A percentile compares a stretch with the other conserved stretches of the same genome.
Conservation (phyloP, 129 eudicot species). For the Flaveria brownii region DNA sequence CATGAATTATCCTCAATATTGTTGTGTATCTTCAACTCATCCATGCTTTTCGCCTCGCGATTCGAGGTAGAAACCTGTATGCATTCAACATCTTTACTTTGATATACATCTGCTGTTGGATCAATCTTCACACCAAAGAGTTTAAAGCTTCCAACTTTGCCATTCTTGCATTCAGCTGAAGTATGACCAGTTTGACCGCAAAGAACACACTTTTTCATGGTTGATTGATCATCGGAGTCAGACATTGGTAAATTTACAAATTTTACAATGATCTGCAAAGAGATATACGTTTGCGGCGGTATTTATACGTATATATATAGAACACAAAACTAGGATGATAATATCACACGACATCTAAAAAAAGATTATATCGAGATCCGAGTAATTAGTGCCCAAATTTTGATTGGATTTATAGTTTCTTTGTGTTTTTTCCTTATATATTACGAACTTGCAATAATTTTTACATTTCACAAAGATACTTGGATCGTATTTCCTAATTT, state of each 20-base stretch:
- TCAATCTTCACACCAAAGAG: slow-evolving; percentile 49
- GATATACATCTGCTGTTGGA: slow-evolving; percentile 20
- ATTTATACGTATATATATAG: too few species aligned
- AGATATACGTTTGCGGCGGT: neutral
- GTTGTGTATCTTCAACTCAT: slow-evolving; percentile 30
- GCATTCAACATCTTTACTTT: slow-evolving; percentile 5
- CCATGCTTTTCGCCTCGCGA: slow-evolving; percentile 36
- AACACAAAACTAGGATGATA: neutral
- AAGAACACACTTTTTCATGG: slow-evolving; percentile 24
- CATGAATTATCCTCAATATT: slow-evolving; percentile 13
- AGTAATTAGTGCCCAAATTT: too few species aligned
- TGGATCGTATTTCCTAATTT: too few species aligned
- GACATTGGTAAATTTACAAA: slow-evolving; percentile 19
- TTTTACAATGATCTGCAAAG: neutral
- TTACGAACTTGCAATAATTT: too few species aligned
- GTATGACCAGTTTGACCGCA: slow-evolving; percentile 39
- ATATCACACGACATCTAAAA: neutral
- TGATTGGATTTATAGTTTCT: too few species aligned
- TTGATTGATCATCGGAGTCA: slow-evolving; percentile 17
- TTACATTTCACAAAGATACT: too few species aligned
- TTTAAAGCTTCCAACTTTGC: slow-evolving; percentile 27
- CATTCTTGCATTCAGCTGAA: slow-evolving; percentile 38
- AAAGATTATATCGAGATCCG: too few species aligned
- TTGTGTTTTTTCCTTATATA: too few species aligned
- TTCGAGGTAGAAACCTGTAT: neutral